Evolutionary conservation across 2,329 filamentous ascomycete species (phyloP).

Genomic region (Hypoxylon sp.): DNA sequence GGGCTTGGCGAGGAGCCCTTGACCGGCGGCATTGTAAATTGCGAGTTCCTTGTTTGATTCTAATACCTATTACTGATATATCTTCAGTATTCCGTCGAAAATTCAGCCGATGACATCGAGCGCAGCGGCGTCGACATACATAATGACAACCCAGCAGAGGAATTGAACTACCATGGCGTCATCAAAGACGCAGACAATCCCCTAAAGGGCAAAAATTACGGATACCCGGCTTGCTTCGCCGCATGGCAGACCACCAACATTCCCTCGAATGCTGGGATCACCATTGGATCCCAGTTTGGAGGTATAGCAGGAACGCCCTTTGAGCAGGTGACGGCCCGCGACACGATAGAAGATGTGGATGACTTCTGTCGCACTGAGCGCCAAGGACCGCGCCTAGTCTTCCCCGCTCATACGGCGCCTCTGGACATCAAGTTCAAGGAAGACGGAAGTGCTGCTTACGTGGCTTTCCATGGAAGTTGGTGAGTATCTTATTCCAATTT

Average conservation of each 20-base stretch:
- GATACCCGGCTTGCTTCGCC: constrained; percentile 79
- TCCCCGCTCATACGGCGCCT: constrained; percentile 77
- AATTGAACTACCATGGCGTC: constrained; percentile 79
- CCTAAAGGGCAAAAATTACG: constrained; percentile 69
- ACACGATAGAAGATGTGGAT: constrained; percentile 61
- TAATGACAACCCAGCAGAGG: constrained; percentile 78
- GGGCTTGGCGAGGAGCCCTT: constrained; percentile 75
- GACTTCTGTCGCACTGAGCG: constrained; percentile 55
- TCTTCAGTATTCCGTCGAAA: constrained; percentile 72
- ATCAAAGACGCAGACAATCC: constrained; percentile 62
- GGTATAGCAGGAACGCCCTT: constrained; percentile 52
- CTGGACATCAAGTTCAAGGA: constrained; percentile 78
- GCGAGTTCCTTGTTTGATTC: not conserved
- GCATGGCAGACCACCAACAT: constrained; percentile 70
- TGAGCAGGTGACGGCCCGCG: constrained; percentile 54
- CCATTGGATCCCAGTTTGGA: constrained; percentile 66
- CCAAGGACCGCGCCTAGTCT: constrained; percentile 67
- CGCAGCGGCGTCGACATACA: constrained; percentile 74
- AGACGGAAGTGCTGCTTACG: constrained; percentile 71
- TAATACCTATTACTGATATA: not conserved
- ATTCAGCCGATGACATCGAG: constrained; percentile 75
- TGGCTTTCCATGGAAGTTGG: constrained; percentile 81
- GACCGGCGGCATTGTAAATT: constrained; percentile 61
- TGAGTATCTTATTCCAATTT: constrained; percentile 17
- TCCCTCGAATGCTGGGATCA: constrained; percentile 59